Percentiles rank a stretch among this genome's conserved stretches.
Evolutionary conservation across 345 rosid genomes (phyloP).

Genomic region (Bruguiera gymnorhiza): DNA sequence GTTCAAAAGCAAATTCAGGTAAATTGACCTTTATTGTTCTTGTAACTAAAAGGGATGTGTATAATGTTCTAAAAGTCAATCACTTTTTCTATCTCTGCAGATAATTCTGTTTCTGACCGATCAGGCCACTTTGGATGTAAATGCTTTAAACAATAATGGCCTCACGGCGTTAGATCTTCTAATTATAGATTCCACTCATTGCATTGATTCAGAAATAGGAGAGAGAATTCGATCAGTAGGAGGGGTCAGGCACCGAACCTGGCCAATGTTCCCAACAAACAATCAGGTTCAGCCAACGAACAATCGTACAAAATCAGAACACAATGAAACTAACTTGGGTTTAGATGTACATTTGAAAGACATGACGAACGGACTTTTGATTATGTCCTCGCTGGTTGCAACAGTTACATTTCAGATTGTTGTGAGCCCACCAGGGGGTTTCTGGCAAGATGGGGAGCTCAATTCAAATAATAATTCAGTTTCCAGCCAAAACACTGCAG

Average conservation of each 20-base stretch:
- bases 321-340: too few relatives aligned
- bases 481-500: neutral
- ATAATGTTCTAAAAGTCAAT: too few relatives aligned
- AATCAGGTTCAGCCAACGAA: neutral
- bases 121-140: neutral
- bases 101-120: neutral
- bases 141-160: neutral
- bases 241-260: neutral
- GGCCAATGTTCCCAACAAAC: too few relatives aligned
- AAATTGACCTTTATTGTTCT: neutral
- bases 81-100: neutral
- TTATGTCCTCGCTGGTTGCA: constrained; percentile 1
- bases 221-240: neutral
- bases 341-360: neutral
- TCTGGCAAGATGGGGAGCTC: neutral
- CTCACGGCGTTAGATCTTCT: neutral
- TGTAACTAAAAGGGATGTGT: too few relatives aligned
- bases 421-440: neutral
- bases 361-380: neutral
- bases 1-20: constrained; percentile 15
- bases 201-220: neutral
- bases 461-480: neutral
- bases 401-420: constrained; percentile 5
- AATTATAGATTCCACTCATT: neutral
- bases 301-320: too few relatives aligned